These are phyloP conservation scores for Domatiomyces catenatus DNA, from an alignment of 2,329 filamentous ascomycete genomes.

Conservation along the genomic window DNA sequence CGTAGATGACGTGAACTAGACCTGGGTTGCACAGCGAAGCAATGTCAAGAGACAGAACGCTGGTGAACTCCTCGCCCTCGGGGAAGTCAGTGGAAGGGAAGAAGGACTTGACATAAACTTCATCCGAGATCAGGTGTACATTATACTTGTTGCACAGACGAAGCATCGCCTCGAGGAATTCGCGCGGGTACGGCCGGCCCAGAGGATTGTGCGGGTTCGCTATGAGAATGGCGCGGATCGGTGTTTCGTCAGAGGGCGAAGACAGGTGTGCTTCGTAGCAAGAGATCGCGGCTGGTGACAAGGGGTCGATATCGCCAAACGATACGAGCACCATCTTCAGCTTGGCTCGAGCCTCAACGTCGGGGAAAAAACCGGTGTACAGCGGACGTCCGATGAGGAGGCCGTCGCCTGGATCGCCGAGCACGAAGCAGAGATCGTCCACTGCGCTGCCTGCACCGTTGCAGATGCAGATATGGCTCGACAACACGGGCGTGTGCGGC, in stretches of 20 bases:
- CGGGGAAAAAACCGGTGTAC: constrained; percentile 35
- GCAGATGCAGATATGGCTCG: constrained; percentile 20
- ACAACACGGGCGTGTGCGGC: constrained; percentile 17
- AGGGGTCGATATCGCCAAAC: constrained; percentile 19
- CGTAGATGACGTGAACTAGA: constrained; percentile 11
- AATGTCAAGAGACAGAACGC: constrained; percentile 31
- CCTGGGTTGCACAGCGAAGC: constrained; percentile 27
- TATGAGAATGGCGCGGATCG: constrained; percentile 30
- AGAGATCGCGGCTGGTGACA: constrained; percentile 26
- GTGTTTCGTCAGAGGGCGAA: constrained; percentile 22
- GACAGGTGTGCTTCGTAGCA: constrained; percentile 32
- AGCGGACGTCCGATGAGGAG: constrained; percentile 32
- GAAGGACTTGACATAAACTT: constrained; percentile 42
- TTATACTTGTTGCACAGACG: constrained; percentile 33
- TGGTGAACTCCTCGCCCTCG: constrained; percentile 27
- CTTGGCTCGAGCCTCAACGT: constrained; percentile 31
- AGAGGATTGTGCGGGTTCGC: constrained; percentile 39
- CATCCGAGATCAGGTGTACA: constrained; percentile 42
- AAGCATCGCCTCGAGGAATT: constrained; percentile 29
- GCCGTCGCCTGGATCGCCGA: constrained; percentile 32
- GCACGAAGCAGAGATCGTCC: constrained; percentile 28
- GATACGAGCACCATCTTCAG: constrained; percentile 13
- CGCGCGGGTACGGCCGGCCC: constrained; percentile 32
- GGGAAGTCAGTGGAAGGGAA: constrained; percentile 25
- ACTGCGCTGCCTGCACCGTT: constrained; percentile 20